Evolutionary conservation across 2,329 filamentous ascomycete species (phyloP), one percentile per base, ranked within the genome.

Genomic region (Conoideocrella luteorostrata): DNA sequence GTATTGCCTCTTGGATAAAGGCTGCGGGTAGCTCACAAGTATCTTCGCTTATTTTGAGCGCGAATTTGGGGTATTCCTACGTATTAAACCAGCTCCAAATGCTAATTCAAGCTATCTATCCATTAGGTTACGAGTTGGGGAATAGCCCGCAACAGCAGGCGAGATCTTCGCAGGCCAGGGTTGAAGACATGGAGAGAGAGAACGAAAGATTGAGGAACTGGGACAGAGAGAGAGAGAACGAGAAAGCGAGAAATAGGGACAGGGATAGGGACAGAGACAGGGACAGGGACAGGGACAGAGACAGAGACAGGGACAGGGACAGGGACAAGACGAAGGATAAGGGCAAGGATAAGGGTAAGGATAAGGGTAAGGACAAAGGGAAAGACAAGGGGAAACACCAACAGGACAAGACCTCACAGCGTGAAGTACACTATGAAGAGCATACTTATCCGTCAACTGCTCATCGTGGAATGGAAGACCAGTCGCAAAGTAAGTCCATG

Each of bases 101-200:
- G 23, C 6, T 20, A 12, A 12, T 36, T 22, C 17, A 35, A 12
- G 36, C 39, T n/a, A 9, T 9, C 3, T 20, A 20, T 7, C 12
- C 11, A 21, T 12, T n/a, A 43, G 41, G 37, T 28, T 43, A 43
- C 41, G 41, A 29, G 30, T 34, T 43, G 10, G 11, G 32, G 18
- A 43, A 34, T 13, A 26, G 34, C n/a, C 26, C 32, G 15, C 33
- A 38, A 32, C 23, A 43, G 28, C 22, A 13, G 26, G 18, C 30
- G 17, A 24, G 13, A 20, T 20, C 18, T 11, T 44, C 36, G 6
- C 36, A 43, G 20, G 36, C 36, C 28, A 46, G 39, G 20, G 30
- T 13, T 29, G 36, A 39, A 11, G 40, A 43, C 7, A 33, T 17
- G 29, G 35, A 43, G 4, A n/a, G n/a, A 15, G 4, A 12, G 28